Evolutionary conservation across 108 stramenopile species (phyloP).

Genomic region (Nitzschia palea): DNA sequence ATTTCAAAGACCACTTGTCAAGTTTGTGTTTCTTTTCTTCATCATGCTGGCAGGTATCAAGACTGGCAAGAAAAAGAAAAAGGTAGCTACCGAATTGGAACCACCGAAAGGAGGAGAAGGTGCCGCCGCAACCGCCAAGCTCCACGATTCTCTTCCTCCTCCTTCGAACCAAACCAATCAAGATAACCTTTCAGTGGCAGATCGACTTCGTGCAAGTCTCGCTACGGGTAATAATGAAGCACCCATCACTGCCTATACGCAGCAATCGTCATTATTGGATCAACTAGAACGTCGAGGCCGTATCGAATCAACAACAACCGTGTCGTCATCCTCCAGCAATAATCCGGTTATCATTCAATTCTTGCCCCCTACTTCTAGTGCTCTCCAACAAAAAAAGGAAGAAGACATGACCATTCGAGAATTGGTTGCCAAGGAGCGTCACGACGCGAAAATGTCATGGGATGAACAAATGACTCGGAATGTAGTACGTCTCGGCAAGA

Average conservation of each 20-base stretch:
- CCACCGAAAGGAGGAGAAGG: no score
- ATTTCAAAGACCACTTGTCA: not conserved
- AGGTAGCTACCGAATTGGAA: constrained; percentile 6
- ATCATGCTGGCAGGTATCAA: constrained; percentile 68
- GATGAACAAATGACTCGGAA: constrained; percentile 70
- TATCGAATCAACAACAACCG: not conserved
- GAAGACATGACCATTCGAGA: constrained; percentile 58
- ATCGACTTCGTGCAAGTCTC: constrained; percentile 42
- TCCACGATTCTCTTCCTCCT: constrained; percentile 8
- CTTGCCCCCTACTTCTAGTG: not conserved
- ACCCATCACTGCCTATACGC: not conserved
- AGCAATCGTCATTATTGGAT: constrained; percentile 1
- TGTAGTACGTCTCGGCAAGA: constrained; percentile 49
- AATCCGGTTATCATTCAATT: not conserved
- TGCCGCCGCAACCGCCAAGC: not conserved
- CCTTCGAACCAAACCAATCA: not conserved
- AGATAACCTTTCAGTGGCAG: constrained; percentile 55
- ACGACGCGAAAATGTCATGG: constrained; percentile 30
- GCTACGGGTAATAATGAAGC: constrained; percentile 12
- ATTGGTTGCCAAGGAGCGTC: constrained; percentile 37
- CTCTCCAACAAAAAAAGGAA: constrained; percentile 31
- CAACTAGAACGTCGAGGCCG: not conserved
- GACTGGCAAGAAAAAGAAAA: constrained; percentile 61
- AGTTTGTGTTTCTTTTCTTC: not conserved
- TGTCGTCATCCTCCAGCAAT: not conserved